Conservation (phyloP, 139 green algal species). For the Chlamydomonas sp. region DNA sequence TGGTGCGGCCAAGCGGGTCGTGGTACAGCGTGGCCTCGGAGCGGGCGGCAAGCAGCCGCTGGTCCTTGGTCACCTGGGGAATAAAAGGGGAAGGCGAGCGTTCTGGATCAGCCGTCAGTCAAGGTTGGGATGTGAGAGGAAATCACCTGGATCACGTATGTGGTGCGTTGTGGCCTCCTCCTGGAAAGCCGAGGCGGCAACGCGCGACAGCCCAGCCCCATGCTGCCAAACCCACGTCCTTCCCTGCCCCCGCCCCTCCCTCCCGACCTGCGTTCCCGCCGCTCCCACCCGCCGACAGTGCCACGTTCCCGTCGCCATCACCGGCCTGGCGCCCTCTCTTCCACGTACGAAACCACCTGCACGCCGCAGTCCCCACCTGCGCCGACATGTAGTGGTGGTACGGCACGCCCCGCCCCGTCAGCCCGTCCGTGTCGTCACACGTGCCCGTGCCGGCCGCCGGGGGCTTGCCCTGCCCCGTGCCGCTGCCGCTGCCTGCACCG, state of each 20-base stretch:
- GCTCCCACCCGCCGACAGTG: too few relatives aligned
- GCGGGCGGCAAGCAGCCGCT: conserved; percentile 40
- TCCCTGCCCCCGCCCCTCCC: too few relatives aligned
- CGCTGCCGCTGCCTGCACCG: not conserved
- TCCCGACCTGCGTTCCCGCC: too few relatives aligned
- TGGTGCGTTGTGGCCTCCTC: too few relatives aligned
- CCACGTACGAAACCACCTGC: too few relatives aligned
- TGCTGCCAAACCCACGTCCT: too few relatives aligned
- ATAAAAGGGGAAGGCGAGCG: not conserved
- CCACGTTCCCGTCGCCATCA: too few relatives aligned
- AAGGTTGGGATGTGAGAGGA: not conserved
- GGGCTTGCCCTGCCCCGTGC: not conserved
- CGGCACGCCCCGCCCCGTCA: conserved; percentile 41
- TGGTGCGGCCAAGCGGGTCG: conserved; percentile 54
- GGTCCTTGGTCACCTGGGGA: conserved; percentile 45
- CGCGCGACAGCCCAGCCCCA: too few relatives aligned
- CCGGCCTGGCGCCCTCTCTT: too few relatives aligned
- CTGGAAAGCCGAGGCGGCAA: too few relatives aligned
- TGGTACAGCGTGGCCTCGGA: conserved; percentile 61
- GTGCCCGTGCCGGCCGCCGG: not conserved
- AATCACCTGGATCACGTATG: too few relatives aligned
- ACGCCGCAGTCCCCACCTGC: not conserved
- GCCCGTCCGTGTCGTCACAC: conserved; percentile 6
- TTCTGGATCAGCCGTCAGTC: not conserved
- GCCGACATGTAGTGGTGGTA: conserved; percentile 47